A percentile compares a stretch with the other conserved stretches of the same genome.
phyloP scores from a whole-genome alignment of 139 green algal species.

The Dunaliella primolecta region DNA sequence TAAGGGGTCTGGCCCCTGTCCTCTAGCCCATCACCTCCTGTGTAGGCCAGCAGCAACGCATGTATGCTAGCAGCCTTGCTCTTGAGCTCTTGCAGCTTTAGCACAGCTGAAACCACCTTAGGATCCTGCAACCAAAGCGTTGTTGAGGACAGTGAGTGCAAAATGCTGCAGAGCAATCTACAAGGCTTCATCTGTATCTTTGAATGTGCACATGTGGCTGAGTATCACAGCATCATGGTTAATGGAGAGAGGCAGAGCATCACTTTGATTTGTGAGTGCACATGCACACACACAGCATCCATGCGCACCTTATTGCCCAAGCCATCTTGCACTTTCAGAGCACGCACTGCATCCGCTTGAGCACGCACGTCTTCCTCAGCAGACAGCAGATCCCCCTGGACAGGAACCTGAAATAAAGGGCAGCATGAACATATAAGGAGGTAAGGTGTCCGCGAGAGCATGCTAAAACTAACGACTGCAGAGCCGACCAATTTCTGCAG shows the following conservation, averaged over 20 bases:
- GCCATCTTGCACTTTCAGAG: background rate
- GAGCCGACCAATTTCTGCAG: too few relatives aligned
- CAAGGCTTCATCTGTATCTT: background rate
- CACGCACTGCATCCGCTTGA: constrained; percentile 1
- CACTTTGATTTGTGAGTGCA: background rate
- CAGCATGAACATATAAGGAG: background rate
- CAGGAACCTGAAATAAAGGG: background rate
- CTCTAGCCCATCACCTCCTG: background rate
- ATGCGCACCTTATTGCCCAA: background rate
- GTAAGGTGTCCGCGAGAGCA: background rate
- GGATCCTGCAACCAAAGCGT: too few relatives aligned
- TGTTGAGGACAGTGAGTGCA: too few relatives aligned
- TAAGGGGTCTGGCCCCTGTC: background rate
- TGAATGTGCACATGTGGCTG: background rate
- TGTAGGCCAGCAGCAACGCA: background rate
- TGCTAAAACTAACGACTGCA: too few relatives aligned
- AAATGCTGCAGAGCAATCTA: too few relatives aligned
- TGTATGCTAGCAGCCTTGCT: background rate
- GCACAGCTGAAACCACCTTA: background rate
- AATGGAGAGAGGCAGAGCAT: too few relatives aligned
- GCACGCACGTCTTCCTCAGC: constrained; percentile 9
- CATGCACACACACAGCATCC: background rate
- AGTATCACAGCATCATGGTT: too few relatives aligned
- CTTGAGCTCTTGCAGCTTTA: background rate
- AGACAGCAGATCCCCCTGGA: background rate